Conservation (phyloP, 768 basidiomycete species). For the Sutorius australiensis region DNA sequence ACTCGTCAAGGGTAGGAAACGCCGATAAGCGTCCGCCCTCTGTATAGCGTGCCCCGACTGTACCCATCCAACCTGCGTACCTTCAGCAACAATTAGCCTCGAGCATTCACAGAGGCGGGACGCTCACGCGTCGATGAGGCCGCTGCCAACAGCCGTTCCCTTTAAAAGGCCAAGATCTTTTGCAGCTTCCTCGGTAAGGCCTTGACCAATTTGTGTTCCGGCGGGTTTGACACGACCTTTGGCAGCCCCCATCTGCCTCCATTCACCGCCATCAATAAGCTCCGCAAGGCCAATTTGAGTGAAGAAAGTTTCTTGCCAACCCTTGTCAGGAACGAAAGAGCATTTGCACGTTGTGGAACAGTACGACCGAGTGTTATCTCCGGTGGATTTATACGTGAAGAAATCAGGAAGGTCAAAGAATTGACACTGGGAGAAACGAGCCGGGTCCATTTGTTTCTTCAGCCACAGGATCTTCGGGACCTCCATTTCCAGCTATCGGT, state of each 20-base stretch:
- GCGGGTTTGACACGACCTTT: conserved; percentile 71
- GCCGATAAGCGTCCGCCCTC: conserved; percentile 51
- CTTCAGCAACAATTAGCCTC: conserved; percentile 31
- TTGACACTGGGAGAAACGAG: conserved; percentile 69
- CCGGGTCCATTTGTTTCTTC: conserved; percentile 76
- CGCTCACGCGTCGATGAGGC: conserved; percentile 88
- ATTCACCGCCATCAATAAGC: conserved; percentile 59
- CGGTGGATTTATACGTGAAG: conserved; percentile 90
- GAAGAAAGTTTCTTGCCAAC: conserved; percentile 92
- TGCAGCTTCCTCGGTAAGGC: conserved; percentile 75
- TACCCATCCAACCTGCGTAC: conserved; percentile 97
- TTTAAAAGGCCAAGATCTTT: conserved; percentile 78
- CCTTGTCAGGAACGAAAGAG: conserved; percentile 80
- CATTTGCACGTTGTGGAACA: conserved; percentile 98
- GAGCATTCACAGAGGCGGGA: background rate
- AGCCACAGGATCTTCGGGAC: conserved; percentile 97
- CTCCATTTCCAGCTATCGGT: conserved; percentile 88
- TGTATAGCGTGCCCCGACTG: conserved; percentile 74
- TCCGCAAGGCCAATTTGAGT: conserved; percentile 74
- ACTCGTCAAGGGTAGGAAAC: conserved; percentile 68
- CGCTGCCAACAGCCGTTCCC: conserved; percentile 92
- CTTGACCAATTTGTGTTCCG: conserved; percentile 78
- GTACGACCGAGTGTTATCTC: conserved; percentile 65
- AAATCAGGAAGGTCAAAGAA: conserved; percentile 95
- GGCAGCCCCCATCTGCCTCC: conserved; percentile 69